Evolutionary conservation across 306 rosid species (phyloP).

Genomic region (Rosa lucieae): DNA sequence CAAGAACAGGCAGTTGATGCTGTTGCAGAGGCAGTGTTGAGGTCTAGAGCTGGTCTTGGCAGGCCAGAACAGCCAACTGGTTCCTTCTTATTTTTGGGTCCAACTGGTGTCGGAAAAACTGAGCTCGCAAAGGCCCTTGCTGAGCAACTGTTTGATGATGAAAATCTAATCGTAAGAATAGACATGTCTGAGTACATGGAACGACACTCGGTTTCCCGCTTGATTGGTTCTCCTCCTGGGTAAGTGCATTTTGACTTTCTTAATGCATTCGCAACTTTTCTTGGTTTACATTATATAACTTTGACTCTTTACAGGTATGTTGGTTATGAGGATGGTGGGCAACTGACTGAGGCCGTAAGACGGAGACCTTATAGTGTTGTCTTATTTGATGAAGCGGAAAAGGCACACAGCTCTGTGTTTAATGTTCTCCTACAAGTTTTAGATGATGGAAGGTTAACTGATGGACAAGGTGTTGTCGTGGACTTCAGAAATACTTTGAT

Average conservation of each 20-base stretch:
- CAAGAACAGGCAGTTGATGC: slow-evolving; percentile 85
- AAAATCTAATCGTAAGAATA: slow-evolving; percentile 69
- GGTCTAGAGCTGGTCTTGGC: slow-evolving; percentile 90
- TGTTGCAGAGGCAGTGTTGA: slow-evolving; percentile 81
- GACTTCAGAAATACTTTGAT: slow-evolving; percentile 85
- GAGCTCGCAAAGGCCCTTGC: slow-evolving; percentile 98
- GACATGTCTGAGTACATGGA: slow-evolving; percentile 98
- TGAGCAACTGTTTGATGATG: slow-evolving; percentile 87
- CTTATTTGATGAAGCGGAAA: slow-evolving; percentile 90
- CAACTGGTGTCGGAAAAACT: slow-evolving; percentile 95
- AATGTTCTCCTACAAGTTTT: slow-evolving; percentile 82
- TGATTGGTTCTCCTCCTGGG: slow-evolving; percentile 99
- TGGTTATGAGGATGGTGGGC: slow-evolving; percentile 95
- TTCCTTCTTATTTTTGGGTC: slow-evolving; percentile 83
- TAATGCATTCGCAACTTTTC: background rate
- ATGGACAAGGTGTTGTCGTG: slow-evolving; percentile 82
- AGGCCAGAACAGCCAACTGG: slow-evolving; percentile 90
- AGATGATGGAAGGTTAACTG: slow-evolving; percentile 90
- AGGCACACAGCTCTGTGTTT: slow-evolving; percentile 79
- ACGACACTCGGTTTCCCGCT: slow-evolving; percentile 73
- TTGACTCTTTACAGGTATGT: slow-evolving; percentile 53
- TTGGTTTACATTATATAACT: background rate
- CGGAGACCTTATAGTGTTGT: slow-evolving; percentile 86
- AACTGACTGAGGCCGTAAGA: slow-evolving; percentile 86
- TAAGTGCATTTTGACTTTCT: slow-evolving; percentile 19